A percentile compares a stretch with the other conserved stretches of the same genome.
phyloP scores from a whole-genome alignment of 176 grass and related monocot species.

The Pontederia crassipes region DNA sequence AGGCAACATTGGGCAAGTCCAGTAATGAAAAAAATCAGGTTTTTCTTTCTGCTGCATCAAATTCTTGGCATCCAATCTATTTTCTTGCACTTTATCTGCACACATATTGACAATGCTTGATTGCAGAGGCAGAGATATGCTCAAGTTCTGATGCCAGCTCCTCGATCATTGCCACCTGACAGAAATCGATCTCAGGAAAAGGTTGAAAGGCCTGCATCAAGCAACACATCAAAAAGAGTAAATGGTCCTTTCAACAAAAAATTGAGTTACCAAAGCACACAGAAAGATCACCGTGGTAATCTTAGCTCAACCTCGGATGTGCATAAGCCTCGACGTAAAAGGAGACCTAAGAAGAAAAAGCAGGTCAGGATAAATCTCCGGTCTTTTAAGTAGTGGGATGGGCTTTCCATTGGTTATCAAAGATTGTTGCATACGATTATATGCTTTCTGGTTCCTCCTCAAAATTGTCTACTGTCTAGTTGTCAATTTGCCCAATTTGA shows the following conservation, averaged over 20 bases:
- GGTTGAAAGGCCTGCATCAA: slow-evolving; percentile 42
- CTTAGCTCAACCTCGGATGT: slow-evolving; percentile 95
- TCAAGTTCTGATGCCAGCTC: slow-evolving; percentile 90
- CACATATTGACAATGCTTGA: slow-evolving; percentile 3
- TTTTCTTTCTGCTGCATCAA: slow-evolving; percentile 12
- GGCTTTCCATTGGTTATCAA: too few relatives aligned
- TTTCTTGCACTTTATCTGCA: slow-evolving; percentile 1
- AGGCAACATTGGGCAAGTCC: slow-evolving; percentile 79
- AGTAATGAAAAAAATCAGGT: slow-evolving; percentile 98
- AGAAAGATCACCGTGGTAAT: slow-evolving; percentile 40
- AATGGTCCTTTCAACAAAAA: slow-evolving; percentile 37
- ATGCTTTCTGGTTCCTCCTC: too few relatives aligned
- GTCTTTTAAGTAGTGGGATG: background rate
- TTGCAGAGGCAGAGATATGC: slow-evolving; percentile 69
- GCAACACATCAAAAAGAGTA: slow-evolving; percentile 58
- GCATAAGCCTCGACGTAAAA: slow-evolving; percentile 75
- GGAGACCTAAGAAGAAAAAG: slow-evolving; percentile 92
- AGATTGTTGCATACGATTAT: too few relatives aligned
- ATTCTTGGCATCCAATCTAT: slow-evolving; percentile 4
- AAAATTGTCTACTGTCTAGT: too few relatives aligned
- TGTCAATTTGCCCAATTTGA: too few relatives aligned
- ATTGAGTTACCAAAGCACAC: slow-evolving; percentile 33
- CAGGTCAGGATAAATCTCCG: slow-evolving; percentile 29
- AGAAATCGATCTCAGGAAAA: slow-evolving; percentile 49
- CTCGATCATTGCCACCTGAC: slow-evolving; percentile 64